A percentile compares a stretch with the other conserved stretches of the same genome.
Conservation (phyloP, 1,284 basidiomycete species). For the Fomes fomentarius region DNA sequence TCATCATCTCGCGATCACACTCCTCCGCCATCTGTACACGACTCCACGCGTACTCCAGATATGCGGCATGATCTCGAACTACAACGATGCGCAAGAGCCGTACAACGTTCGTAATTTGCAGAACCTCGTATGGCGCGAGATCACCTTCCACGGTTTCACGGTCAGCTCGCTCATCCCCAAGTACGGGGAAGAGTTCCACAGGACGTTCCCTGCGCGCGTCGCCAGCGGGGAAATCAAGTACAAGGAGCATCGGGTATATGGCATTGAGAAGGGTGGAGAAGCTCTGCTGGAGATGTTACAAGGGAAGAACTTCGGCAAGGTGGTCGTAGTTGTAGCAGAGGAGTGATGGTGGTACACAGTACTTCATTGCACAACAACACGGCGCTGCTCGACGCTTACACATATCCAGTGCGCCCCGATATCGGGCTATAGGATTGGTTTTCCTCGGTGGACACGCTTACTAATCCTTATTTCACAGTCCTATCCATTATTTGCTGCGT, state of each 20-base stretch:
- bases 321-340: constrained; percentile 51
- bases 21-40: not conserved
- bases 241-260: constrained; percentile 53
- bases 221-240: constrained; percentile 64
- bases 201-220: constrained; percentile 52
- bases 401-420: too few species aligned
- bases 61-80: constrained; percentile 36
- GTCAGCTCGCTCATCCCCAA: constrained; percentile 44
- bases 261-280: constrained; percentile 56
- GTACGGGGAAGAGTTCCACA: constrained; percentile 50
- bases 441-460: too few species aligned
- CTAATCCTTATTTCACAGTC: too few species aligned
- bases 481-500: too few species aligned
- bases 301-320: constrained; percentile 64
- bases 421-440: too few species aligned
- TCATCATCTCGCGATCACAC: not conserved
- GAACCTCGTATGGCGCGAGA: constrained; percentile 51
- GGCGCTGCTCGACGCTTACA: too few species aligned
- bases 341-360: too few species aligned
- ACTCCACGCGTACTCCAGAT: constrained; percentile 1
- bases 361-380: too few species aligned
- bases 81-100: constrained; percentile 31
- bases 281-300: constrained; percentile 55
- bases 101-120: constrained; percentile 35
- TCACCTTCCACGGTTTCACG: constrained; percentile 65